Evolutionary conservation across 2,329 filamentous ascomycete genomes (phyloP).

Genomic region (Neodidymelliopsis sp.): DNA sequence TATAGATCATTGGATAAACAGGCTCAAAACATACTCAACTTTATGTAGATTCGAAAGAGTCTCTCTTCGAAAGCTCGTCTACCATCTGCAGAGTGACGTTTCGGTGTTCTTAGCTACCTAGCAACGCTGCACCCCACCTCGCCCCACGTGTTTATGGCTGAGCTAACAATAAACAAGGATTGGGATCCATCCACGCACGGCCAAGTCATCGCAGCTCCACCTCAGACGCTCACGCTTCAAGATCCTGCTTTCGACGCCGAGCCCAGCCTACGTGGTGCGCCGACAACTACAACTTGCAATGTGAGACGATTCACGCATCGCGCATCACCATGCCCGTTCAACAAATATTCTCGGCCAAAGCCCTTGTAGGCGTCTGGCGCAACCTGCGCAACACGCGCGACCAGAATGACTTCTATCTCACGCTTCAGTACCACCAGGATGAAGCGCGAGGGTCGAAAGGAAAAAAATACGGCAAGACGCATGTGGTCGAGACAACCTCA

Average conservation of each 20-base stretch:
- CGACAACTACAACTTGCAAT: slow-evolving; percentile 5
- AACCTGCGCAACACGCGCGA: slow-evolving; percentile 43
- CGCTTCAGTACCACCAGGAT: slow-evolving; percentile 44
- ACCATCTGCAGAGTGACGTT: slow-evolving; percentile 13
- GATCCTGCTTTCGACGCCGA: slow-evolving; percentile 7
- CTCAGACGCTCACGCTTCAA: slow-evolving; percentile 12
- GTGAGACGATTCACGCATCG: not conserved
- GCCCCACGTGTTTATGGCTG: slow-evolving; percentile 8
- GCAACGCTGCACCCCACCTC: slow-evolving; percentile 5
- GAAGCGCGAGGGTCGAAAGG: slow-evolving; percentile 28
- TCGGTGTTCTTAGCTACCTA: slow-evolving; percentile 4
- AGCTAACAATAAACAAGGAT: slow-evolving; percentile 17
- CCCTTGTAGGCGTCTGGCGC: slow-evolving; percentile 45
- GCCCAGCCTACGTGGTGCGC: not conserved
- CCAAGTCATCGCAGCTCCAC: slow-evolving; percentile 11
- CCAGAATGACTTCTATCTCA: slow-evolving; percentile 42
- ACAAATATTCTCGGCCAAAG: slow-evolving; percentile 44
- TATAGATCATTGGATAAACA: slow-evolving; percentile 17
- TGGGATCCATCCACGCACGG: slow-evolving; percentile 8
- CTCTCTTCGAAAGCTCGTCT: not conserved
- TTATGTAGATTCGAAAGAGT: not conserved
- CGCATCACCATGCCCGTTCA: slow-evolving; percentile 33
- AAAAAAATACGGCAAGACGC: slow-evolving; percentile 27
- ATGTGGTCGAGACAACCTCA: slow-evolving; percentile 22
- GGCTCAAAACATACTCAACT: slow-evolving; percentile 15